Percentiles rank a stretch among this genome's conserved stretches.
Evolutionary conservation across 495 filamentous ascomycete species (phyloP).

Genomic region (Penicillium angulare): DNA sequence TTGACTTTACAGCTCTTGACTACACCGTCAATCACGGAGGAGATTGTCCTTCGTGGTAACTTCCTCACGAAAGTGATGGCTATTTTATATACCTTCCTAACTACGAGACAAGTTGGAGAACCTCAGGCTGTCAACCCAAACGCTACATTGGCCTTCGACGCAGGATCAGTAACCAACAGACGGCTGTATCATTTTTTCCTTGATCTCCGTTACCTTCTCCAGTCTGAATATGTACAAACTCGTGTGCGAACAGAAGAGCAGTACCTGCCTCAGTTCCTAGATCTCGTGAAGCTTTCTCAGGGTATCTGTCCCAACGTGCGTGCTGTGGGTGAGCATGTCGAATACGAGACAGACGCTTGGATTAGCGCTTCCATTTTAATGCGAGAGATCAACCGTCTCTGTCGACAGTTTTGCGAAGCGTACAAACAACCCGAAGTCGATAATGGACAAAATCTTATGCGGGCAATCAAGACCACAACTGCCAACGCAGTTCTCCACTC

Average conservation of each 20-base stretch:
- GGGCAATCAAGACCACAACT: slow-evolving; percentile 74
- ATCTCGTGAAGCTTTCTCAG: slow-evolving; percentile 92
- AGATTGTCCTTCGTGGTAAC: slow-evolving; percentile 93
- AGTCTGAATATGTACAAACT: slow-evolving; percentile 81
- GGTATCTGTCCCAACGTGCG: slow-evolving; percentile 93
- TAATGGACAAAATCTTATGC: slow-evolving; percentile 58
- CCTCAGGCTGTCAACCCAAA: slow-evolving; percentile 80
- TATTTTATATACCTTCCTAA: slow-evolving; percentile 95
- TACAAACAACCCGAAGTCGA: slow-evolving; percentile 66
- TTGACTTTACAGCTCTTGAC: slow-evolving; percentile 95
- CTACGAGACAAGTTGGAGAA: slow-evolving; percentile 90
- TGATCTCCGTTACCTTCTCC: slow-evolving; percentile 85
- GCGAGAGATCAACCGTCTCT: slow-evolving; percentile 88
- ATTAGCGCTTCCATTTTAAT: slow-evolving; percentile 94
- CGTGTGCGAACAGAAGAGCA: slow-evolving; percentile 76
- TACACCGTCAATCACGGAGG: slow-evolving; percentile 90
- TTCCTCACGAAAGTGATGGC: slow-evolving; percentile 93
- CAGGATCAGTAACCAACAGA: slow-evolving; percentile 88
- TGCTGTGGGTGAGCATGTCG: slow-evolving; percentile 91
- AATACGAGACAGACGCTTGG: slow-evolving; percentile 98
- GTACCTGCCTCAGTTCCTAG: slow-evolving; percentile 91
- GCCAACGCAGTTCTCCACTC: slow-evolving; percentile 81
- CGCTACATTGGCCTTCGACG: slow-evolving; percentile 86
- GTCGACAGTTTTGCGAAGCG: slow-evolving; percentile 81
- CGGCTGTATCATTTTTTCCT: slow-evolving; percentile 96